Base-by-base conservation (phyloP, 1,284 basidiomycete species). In the Boletus semigastroideus region DNA sequence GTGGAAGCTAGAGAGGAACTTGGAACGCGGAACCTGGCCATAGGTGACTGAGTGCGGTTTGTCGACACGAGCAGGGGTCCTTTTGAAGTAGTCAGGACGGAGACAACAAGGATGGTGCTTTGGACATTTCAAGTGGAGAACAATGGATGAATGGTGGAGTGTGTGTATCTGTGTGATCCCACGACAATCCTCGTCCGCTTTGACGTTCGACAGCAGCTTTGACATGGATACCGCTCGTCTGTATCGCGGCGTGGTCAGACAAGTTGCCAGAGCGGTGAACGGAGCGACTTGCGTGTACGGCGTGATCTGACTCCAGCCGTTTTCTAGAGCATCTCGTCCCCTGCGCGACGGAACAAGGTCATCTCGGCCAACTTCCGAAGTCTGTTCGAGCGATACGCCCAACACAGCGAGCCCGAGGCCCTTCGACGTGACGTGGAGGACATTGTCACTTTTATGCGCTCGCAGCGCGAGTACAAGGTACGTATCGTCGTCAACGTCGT, bases 361-460 rank as follows among this genome's bases (percentile, higher is more conserved):
- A 72, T 84, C 31, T 62, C 74, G 1, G 62, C 70, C 30, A 80
- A 80, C 60, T 75, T 92, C 51, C 85, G 90, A 22, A 63, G 71
- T 0, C 64, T 92, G 45, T 78, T 87, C 38, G 78, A 81, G 53
- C 68, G 72, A 52, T 68, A 67, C 36, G 62, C 39, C 38, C 53
- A 62, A 30, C 55, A 61, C 2, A 56, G 68, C 27, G 60, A 68
- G 46, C 49, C 54, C 34, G 57, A 65, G 44, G 56, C 60, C 30
- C 65, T 77, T 69, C 54, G 71, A 36, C 69, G 74, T 17, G 84
- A 87, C 56, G 69, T 88, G 42, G 71, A 82, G 53, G 87, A 92
- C 66, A 78, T 83, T 1, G 72, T 85, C 42, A 77, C 84, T 8
- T 94, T 94, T 66, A 65, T 96, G 66, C 73, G 75, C 36, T 82